Conservation (phyloP, 306 rosid species). For the Dicorynia guianensis region DNA sequence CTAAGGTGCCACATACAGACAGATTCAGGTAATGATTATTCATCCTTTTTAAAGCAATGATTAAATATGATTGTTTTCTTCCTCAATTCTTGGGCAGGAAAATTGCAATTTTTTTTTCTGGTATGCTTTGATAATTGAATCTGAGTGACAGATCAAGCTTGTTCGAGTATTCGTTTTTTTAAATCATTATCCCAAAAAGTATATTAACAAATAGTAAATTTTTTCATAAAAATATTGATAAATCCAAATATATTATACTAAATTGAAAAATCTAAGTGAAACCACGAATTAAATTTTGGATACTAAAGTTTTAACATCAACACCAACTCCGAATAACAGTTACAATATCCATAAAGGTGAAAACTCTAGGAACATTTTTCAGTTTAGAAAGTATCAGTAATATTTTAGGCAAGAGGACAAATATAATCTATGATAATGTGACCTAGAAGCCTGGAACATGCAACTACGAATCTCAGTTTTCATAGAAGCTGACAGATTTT, state of each 20-base stretch:
- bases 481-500: constrained; percentile 17
- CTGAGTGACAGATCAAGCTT: too few species aligned
- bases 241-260: background rate
- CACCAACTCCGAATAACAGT: too few species aligned
- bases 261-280: background rate
- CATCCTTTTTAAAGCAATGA: background rate
- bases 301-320: background rate
- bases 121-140: too few species aligned
- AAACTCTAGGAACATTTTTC: background rate
- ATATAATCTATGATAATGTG: background rate
- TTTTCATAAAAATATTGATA: too few species aligned
- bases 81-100: too few species aligned
- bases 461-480: background rate
- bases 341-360: too few species aligned
- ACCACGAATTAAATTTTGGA: constrained; percentile 3
- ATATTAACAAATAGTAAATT: too few species aligned
- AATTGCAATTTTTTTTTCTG: too few species aligned
- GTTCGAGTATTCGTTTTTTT: too few species aligned
- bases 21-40: constrained; percentile 59
- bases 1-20: constrained; percentile 70
- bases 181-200: too few species aligned
- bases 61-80: background rate
- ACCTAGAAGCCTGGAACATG: background rate
- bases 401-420: background rate
- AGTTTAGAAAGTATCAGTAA: background rate